A percentile compares a stretch with the other conserved stretches of the same genome.
phyloP scores from a whole-genome alignment of 2,329 filamentous ascomycete genomes.

The Cladosporium sp. region DNA sequence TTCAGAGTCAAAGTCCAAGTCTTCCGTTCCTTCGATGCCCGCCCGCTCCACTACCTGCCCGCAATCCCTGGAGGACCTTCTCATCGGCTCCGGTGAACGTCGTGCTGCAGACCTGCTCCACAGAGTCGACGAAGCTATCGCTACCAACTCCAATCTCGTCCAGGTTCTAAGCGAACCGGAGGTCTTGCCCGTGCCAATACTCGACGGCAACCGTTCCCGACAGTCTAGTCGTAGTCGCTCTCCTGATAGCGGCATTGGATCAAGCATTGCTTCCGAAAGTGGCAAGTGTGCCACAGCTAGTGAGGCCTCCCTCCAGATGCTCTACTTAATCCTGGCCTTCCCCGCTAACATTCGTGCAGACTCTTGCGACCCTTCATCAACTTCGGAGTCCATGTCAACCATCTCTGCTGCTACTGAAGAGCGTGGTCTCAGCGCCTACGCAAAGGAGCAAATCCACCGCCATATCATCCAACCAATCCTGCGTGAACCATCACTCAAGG shows the following conservation, averaged over 20 bases:
- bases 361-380: slow-evolving; percentile 21
- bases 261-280: slow-evolving; percentile 56
- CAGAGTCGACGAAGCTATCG: slow-evolving; percentile 42
- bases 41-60: slow-evolving; percentile 47
- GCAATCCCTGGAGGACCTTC: slow-evolving; percentile 45
- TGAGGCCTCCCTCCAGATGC: slow-evolving; percentile 10
- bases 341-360: slow-evolving; percentile 13
- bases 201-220: slow-evolving; percentile 38
- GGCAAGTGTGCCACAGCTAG: slow-evolving; percentile 10
- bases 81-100: slow-evolving; percentile 42
- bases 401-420: slow-evolving; percentile 41
- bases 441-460: slow-evolving; percentile 73
- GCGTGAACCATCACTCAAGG: slow-evolving; percentile 66
- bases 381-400: slow-evolving; percentile 18
- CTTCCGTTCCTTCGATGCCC: slow-evolving; percentile 36
- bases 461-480: slow-evolving; percentile 75
- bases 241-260: slow-evolving; percentile 84
- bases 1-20: slow-evolving; percentile 18
- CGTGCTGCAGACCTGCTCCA: slow-evolving; percentile 42
- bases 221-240: slow-evolving; percentile 66
- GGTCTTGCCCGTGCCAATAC: slow-evolving; percentile 45
- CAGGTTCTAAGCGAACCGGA: slow-evolving; percentile 46
- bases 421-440: slow-evolving; percentile 58
- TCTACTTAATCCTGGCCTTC: background rate
- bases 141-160: slow-evolving; percentile 31